Evolutionary conservation across 371 early-diverging fungal genomes (phyloP).

Genomic region (Mortierella sp.): DNA sequence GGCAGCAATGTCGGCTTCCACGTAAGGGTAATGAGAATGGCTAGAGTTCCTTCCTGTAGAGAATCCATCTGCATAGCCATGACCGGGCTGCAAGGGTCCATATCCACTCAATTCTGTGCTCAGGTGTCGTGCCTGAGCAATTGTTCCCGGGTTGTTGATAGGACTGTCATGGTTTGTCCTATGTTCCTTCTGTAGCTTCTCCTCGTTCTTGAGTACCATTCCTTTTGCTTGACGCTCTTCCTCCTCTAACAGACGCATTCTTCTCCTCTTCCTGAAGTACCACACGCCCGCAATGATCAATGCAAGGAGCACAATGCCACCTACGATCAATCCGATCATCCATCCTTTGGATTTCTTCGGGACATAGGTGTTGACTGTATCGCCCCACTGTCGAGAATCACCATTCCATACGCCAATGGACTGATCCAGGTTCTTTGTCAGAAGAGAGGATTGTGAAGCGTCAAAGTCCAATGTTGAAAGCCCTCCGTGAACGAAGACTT

Average conservation of each 20-base stretch:
- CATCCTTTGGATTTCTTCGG: slow-evolving; percentile 26
- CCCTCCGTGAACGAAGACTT: slow-evolving; percentile 48
- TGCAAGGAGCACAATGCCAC: slow-evolving; percentile 13
- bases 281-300: slow-evolving; percentile 23
- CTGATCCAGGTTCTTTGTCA: slow-evolving; percentile 4
- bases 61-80: slow-evolving; percentile 1
- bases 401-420: slow-evolving; percentile 40
- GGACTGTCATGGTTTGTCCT: slow-evolving; percentile 6
- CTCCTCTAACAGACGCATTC: slow-evolving; percentile 25
- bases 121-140: not conserved
- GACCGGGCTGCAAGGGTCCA: not conserved
- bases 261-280: slow-evolving; percentile 16
- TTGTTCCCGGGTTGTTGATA: not conserved
- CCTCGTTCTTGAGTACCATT: slow-evolving; percentile 43
- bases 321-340: slow-evolving; percentile 42
- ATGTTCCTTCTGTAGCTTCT: slow-evolving; percentile 38
- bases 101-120: not conserved
- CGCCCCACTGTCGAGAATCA: slow-evolving; percentile 18
- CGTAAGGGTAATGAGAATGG: slow-evolving; percentile 1
- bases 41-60: slow-evolving; percentile 3
- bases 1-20: slow-evolving; percentile 1
- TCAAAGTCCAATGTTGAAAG: slow-evolving; percentile 18
- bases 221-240: slow-evolving; percentile 40
- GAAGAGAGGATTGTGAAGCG: not conserved
- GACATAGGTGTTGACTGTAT: slow-evolving; percentile 11